Evolutionary conservation across 768 basidiomycete species (phyloP), one percentile per base, ranked within the genome.

Genomic region (Hericium alpestre): DNA sequence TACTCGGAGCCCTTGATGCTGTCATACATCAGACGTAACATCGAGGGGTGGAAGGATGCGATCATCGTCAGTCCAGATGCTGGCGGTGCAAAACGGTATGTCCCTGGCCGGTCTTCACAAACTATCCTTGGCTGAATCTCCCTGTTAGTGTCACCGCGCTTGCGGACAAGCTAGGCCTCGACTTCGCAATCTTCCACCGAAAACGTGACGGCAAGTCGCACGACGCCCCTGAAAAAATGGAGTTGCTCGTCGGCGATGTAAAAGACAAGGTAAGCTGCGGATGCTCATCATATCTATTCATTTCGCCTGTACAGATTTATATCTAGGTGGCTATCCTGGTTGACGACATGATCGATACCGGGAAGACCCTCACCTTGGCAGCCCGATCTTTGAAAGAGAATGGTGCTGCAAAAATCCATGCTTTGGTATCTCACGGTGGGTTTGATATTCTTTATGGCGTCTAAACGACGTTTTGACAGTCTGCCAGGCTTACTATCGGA

Each of bases 321-420:
- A 40, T 10, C 3, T 51, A 93, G 88, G 80, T 93, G 54, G 93
- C 90, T 40, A 91, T 99, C 66, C 79, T 99, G 49, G 91, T 99
- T 38, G 96, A 99, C 69, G 96, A 99, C 67, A 98, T 99, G 95
- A 87, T 96, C 66, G 96, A 99, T 69, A 92, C 91, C 5, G 95
- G 94, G 12, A 79, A 76, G 39, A 98, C 96, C n/a, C 77, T 98
- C 27, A 76, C 82, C 13, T 74, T 95, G 13, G 96, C 96, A 11
- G 84, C 84, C 7, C 81, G 82, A 48, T 89, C 91, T n/a, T 76
- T 99, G 49, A 76, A 85, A 51, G 93, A 96, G 65, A 87, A 87
- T 58, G 96, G 96, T 20, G 95, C 93, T 5, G 87, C 80, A 65
- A 79, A 83, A 18, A 84, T 95, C 4, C 83, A 93, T 67, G 93